A percentile compares a stretch with the other conserved stretches of the same genome.
Evolutionary conservation across 148 eudicot species (phyloP).

Genomic region (Camellia lanceoleosa): DNA sequence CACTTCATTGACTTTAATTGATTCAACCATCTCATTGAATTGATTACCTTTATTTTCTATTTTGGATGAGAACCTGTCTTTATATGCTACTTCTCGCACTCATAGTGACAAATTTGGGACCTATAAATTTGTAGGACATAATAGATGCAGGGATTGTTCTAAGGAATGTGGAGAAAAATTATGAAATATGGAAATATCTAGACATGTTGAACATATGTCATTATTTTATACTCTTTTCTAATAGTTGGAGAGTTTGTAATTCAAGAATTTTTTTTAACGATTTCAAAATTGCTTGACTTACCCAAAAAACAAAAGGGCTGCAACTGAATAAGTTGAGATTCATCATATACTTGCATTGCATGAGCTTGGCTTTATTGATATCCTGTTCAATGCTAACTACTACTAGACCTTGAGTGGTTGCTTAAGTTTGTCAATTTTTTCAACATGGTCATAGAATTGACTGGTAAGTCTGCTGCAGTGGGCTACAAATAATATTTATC

Average conservation of each 20-base stretch:
- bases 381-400: constrained; percentile 3
- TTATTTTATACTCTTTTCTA: background rate
- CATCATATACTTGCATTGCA: background rate
- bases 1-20: background rate
- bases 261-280: background rate
- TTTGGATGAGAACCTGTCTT: background rate
- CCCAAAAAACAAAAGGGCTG: background rate
- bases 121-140: background rate
- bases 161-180: background rate
- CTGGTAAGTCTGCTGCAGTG: background rate
- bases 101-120: background rate
- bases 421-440: background rate
- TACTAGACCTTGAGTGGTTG: background rate
- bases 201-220: background rate
- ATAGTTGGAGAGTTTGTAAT: background rate
- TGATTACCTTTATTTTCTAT: background rate
- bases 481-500: background rate
- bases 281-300: background rate
- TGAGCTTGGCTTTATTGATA: background rate
- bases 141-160: background rate
- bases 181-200: background rate
- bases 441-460: background rate
- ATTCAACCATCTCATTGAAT: background rate
- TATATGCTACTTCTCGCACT: constrained; percentile 4
- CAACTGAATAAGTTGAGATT: background rate